These are phyloP conservation scores for Bolboschoenus planiculmis DNA, from an alignment of 176 grass and related monocot genomes.

Conservation along the genomic window DNA sequence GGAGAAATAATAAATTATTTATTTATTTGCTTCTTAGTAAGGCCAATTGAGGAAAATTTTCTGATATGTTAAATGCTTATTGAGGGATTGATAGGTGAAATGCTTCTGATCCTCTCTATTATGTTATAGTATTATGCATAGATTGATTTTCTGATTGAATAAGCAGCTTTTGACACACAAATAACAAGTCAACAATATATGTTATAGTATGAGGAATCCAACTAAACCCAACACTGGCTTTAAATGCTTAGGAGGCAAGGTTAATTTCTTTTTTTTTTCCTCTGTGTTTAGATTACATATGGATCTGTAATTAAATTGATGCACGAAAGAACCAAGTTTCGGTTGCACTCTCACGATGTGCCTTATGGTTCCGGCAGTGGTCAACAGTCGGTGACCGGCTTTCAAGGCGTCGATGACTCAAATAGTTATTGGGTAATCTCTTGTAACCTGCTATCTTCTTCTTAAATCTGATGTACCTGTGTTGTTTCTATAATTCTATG, in stretches of 20 bases:
- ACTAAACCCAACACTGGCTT: neutral
- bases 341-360: conserved; percentile 80
- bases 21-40: neutral
- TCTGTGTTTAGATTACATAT: conserved; percentile 56
- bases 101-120: neutral
- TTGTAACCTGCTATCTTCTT: neutral
- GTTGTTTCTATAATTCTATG: too few species aligned
- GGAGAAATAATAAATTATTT: neutral
- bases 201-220: neutral
- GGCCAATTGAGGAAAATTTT: neutral
- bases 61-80: neutral
- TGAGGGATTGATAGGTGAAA: neutral
- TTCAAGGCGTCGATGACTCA: conserved; percentile 63
- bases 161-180: neutral
- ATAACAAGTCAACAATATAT: neutral
- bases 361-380: conserved; percentile 76
- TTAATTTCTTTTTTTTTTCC: conserved; percentile 1
- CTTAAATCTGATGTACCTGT: neutral
- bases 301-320: conserved; percentile 61
- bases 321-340: conserved; percentile 59
- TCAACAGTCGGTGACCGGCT: conserved; percentile 78
- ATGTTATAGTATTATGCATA: too few species aligned
- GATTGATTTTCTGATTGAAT: neutral
- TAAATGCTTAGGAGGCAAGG: neutral
- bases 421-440: conserved; percentile 75